Base-by-base conservation (phyloP, 2,329 filamentous ascomycete genomes). In the Trichothecium sympodiale region DNA sequence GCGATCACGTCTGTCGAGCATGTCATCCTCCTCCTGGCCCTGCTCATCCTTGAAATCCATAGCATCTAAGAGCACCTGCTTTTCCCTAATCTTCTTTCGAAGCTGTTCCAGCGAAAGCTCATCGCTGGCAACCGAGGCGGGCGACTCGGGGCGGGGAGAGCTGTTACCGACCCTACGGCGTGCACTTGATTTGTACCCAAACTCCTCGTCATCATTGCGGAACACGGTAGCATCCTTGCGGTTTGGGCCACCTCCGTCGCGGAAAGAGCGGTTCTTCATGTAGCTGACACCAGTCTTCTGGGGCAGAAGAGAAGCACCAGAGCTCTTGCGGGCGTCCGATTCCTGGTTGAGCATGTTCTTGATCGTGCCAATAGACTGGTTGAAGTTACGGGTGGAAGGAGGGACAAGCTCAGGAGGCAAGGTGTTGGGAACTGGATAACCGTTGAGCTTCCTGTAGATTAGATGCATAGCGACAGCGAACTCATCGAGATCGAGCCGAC, bases 381-480 rank as follows among this genome's bases (percentile, higher is more conserved):
- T 89, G 50, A 98, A 75, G 57, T 95, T 94, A 44, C 89, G 77
- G 9, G 89, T 94, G 2, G 91, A 96, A 2, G 91, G 91, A 16
- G 91, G 91, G 6, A 96, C 80, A 41, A 98, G 74, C 64, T 98
- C 91, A 1, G 91, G 77, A 8, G 91, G 91, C 9, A 98, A 70
- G 31, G 81, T 80, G 50, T 79, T 83, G 13, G 91, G 91, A 23
- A 96, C 71, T 2, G 89, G 88, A 52, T 96, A 96, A 26, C 89
- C 89, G 50, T 98, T 96, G 36, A 98, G 71, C 55, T 93, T 94
- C 49, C 91, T 76, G 63, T 98, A 98, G 50, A 98, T 98, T 60
- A 98, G 65, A 70, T 98, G 91, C 91, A 98, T 98, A 8, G 88
- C 87, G 35, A 98, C 89, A 8, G 91, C 88, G 53, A 98, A 98